Percentiles rank a stretch among this genome's conserved stretches.
phyloP scores from a whole-genome alignment of 306 rosid species.

The cucumber (Cucumis sativus) region Cucumber_9930_V3 NC_026658.2:1140001-1140500 shows the following conservation, averaged over 20 bases:
- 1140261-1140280: constrained; percentile 44
- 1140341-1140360: constrained; percentile 79
- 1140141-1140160: constrained; percentile 32
- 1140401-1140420: constrained; percentile 52
- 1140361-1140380: constrained; percentile 62
- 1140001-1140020: not conserved
- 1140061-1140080: not conserved
- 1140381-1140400: constrained; percentile 68
- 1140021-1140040: not conserved
- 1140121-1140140: constrained; percentile 9
- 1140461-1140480: constrained; percentile 56
- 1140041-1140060: not conserved
- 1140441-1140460: constrained; percentile 84
- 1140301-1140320: constrained; percentile 50
- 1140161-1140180: constrained; percentile 31
- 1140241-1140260: constrained; percentile 52
- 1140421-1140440: constrained; percentile 26
- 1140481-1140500: constrained; percentile 46
- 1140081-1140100: not conserved
- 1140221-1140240: constrained; percentile 78
- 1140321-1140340: constrained; percentile 58
- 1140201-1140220: constrained; percentile 50
- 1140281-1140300: constrained; percentile 51
- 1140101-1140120: not conserved
- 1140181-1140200: constrained; percentile 19